phyloP scores from a whole-genome alignment of 1,139 yeast species.

The Scheffersomyces segobiensis region DNA sequence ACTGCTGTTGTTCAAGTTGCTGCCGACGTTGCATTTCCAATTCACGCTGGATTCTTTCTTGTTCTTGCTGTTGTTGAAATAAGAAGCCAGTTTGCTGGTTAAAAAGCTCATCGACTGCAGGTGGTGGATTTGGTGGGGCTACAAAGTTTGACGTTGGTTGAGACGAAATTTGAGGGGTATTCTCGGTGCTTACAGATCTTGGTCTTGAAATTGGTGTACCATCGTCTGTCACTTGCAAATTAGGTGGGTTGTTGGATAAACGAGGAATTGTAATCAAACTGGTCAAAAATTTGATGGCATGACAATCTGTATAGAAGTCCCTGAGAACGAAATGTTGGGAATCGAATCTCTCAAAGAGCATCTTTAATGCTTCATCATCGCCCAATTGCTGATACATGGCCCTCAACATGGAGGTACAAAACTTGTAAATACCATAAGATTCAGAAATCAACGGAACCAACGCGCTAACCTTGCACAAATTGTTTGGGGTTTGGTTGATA shows the following conservation, averaged over 20 bases:
- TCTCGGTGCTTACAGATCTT: slow-evolving; percentile 27
- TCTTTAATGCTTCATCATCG: slow-evolving; percentile 75
- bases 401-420: slow-evolving; percentile 85
- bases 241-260: slow-evolving; percentile 67
- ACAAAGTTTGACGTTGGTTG: slow-evolving; percentile 35
- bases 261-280: slow-evolving; percentile 86
- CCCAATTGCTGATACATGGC: slow-evolving; percentile 82
- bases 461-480: slow-evolving; percentile 84
- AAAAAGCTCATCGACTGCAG: slow-evolving; percentile 43
- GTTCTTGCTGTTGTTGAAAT: slow-evolving; percentile 59
- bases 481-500: slow-evolving; percentile 60
- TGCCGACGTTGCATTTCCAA: slow-evolving; percentile 46
- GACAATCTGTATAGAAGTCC: slow-evolving; percentile 89
- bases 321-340: slow-evolving; percentile 79
- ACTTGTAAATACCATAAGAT: slow-evolving; percentile 89
- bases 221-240: slow-evolving; percentile 52
- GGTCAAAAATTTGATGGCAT: slow-evolving; percentile 79
- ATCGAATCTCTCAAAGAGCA: slow-evolving; percentile 69
- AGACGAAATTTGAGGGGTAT: slow-evolving; percentile 29
- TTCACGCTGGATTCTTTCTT: slow-evolving; percentile 67
- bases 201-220: slow-evolving; percentile 41
- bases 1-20: slow-evolving; percentile 49
- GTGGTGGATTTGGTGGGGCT: slow-evolving; percentile 31
- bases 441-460: slow-evolving; percentile 92
- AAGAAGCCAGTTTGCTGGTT: slow-evolving; percentile 49